Conservation (phyloP, 345 rosid species). For the Lepidium aucheri region DNA sequence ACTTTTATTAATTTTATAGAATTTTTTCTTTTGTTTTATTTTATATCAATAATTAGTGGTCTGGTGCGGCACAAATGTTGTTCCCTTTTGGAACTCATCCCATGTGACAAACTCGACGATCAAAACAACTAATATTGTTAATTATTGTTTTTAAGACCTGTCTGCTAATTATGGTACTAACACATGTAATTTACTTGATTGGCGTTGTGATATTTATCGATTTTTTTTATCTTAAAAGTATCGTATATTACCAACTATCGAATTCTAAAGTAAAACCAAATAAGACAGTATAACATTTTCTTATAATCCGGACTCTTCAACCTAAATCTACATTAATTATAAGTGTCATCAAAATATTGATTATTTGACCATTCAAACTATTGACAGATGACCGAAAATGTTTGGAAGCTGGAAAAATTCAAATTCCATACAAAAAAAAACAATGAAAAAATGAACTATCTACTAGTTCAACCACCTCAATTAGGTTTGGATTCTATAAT, state of each 20-base stretch:
- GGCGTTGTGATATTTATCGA: background rate
- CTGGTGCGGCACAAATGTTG: constrained; percentile 26
- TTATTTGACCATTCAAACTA: no score
- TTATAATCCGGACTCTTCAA: no score
- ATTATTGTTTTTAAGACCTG: background rate
- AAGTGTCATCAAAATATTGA: no score
- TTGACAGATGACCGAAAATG: no score
- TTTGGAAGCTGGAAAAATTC: no score
- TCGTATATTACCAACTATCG: background rate
- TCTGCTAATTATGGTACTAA: background rate
- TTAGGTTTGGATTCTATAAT: no score
- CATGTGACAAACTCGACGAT: constrained; percentile 28
- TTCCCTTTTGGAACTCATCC: constrained; percentile 8
- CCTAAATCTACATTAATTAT: no score
- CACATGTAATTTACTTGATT: constrained; percentile 2
- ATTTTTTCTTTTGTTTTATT: background rate
- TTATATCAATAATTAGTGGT: background rate
- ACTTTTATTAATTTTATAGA: background rate
- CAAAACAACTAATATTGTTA: background rate
- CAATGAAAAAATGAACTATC: no score
- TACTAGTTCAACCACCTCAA: no score
- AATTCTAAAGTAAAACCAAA: background rate
- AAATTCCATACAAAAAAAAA: no score
- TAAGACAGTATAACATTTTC: no score
- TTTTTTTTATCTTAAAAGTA: no score